Evolutionary conservation across 1,284 basidiomycete species (phyloP).

Genomic region (Ustilago cynodontis): DNA sequence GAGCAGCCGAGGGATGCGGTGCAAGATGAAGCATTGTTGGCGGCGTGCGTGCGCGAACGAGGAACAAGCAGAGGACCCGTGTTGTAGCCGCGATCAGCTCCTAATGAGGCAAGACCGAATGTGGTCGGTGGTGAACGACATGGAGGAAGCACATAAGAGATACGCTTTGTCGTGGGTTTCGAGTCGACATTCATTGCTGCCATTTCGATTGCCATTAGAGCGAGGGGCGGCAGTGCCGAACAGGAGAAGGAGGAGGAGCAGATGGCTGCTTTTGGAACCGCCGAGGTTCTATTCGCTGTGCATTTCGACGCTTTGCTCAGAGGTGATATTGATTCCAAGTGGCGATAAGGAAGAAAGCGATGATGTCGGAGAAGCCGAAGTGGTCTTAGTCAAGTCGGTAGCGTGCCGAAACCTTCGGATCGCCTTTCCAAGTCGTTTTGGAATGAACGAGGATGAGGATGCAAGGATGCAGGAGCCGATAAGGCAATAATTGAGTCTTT

Average conservation of each 20-base stretch:
- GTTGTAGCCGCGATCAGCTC: conserved; percentile 33
- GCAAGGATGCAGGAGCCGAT: background rate
- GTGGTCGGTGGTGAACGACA: conserved; percentile 40
- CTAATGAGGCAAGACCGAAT: conserved; percentile 50
- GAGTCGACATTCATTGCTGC: conserved; percentile 29
- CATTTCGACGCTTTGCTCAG: background rate
- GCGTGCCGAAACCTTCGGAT: background rate
- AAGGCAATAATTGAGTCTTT: too few relatives aligned
- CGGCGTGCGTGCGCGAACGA: background rate
- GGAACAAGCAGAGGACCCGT: conserved; percentile 44
- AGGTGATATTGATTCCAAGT: background rate
- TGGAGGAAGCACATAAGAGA: conserved; percentile 59
- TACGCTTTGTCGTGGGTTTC: conserved; percentile 42
- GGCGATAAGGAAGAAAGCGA: too few relatives aligned
- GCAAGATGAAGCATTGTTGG: conserved; percentile 15
- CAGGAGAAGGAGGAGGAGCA: too few relatives aligned
- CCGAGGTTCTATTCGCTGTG: background rate
- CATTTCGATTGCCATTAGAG: conserved; percentile 18
- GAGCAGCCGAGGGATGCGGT: conserved; percentile 14
- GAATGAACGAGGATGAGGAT: background rate
- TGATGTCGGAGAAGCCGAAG: too few relatives aligned
- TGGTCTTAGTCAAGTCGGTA: too few relatives aligned
- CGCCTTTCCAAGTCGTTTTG: background rate
- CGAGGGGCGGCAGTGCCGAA: background rate
- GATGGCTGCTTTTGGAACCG: too few relatives aligned